Percentiles rank a stretch among this genome's conserved stretches.
phyloP scores from a whole-genome alignment of 2,329 filamentous ascomycete species.

The Hirsutella minnesotensis region DNA sequence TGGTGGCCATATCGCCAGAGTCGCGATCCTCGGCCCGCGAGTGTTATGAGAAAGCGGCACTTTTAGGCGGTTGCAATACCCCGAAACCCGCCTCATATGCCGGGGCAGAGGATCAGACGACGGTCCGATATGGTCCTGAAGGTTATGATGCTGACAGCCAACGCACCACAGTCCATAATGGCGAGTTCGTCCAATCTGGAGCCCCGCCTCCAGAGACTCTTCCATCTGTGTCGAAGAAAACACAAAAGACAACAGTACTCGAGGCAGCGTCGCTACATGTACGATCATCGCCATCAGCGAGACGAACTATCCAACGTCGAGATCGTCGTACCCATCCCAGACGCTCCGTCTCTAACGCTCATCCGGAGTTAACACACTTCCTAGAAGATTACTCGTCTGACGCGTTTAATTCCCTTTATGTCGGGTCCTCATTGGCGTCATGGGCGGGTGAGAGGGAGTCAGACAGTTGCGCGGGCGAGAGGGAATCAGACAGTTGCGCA shows the following conservation, averaged over 20 bases:
- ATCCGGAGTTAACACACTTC: not conserved
- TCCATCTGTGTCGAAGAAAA: not conserved
- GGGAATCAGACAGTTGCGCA: no score
- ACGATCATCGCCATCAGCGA: not conserved
- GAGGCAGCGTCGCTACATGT: not conserved
- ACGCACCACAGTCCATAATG: not conserved
- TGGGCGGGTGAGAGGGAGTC: no score
- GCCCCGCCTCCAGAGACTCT: constrained; percentile 1
- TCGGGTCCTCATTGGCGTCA: no score
- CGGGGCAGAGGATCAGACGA: not conserved
- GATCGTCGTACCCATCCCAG: not conserved
- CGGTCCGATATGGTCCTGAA: not conserved
- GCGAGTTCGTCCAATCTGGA: not conserved
- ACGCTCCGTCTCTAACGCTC: not conserved
- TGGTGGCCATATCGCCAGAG: constrained; percentile 1
- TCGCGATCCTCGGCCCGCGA: not conserved
- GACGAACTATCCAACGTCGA: not conserved
- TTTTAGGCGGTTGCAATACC: not conserved
- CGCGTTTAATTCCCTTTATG: not conserved
- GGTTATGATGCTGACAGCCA: not conserved
- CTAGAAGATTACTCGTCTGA: constrained; percentile 1
- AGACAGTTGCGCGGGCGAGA: no score
- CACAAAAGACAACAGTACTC: not conserved
- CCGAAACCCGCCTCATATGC: not conserved
- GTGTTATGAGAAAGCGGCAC: not conserved